Evolutionary conservation across 306 rosid genomes (phyloP), one percentile per base, ranked within the genome.

Genomic region (Castanea sativa): DNA sequence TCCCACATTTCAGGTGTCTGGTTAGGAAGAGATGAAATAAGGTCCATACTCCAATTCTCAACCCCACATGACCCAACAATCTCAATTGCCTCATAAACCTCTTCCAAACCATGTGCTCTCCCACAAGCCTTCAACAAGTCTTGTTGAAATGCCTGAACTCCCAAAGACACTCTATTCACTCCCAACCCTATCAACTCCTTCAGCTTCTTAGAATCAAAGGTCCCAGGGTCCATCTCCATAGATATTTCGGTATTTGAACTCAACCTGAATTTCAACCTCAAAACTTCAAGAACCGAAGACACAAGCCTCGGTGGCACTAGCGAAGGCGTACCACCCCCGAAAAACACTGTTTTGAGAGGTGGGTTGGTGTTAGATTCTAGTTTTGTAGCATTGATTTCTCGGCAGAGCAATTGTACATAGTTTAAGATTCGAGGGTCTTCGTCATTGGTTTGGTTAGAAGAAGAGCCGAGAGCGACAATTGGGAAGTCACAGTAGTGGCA

Each of bases 401-500:
- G 83, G 80, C 94, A 87, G 29, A 95, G 96, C 35, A 83, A 73
- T 8, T 90, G 78, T 12, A 93, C 72, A 61, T 95, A 95, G 84
- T 91, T 86, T 7, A 61, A 68, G 73, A 95, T 87, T 71, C 99
- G 87, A 0, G 97, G 98, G 83, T 93, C 98, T 5, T 93, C 98
- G 5, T 90, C 84, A 1, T 90, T 80, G 7, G 83, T 27, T 73
- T 74, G 89, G 78, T 53, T 29, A 4, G 89, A 86, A 38, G 92
- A 81, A 53, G 92, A 88, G 76, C 99, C 99, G 16, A 93, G 97
- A 18, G 99, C 96, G n/a, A 95, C 83, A 23, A 95, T 87, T 52
- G 98, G 89, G 89, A 95, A 95, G 91, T 93, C 97, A 53, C 99
- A 95, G 84, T 93, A 93, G 81, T 90, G 96, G 91, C 99, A 93